Conservation (phyloP, 2,329 filamentous ascomycete species). For the Aspergillus vadensis region DNA sequence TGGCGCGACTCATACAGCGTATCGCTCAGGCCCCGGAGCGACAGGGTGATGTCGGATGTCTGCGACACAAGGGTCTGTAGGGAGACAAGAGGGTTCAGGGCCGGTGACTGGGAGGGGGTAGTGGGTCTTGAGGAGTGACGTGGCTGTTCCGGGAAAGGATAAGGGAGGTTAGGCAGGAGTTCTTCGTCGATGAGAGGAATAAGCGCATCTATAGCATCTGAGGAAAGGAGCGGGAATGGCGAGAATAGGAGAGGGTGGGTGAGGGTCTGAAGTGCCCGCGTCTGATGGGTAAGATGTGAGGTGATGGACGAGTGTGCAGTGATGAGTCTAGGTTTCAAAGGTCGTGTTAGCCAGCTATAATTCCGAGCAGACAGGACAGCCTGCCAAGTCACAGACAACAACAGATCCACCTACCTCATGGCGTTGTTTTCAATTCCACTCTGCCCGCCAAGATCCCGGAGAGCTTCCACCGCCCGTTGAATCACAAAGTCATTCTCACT, state of each 20-base stretch:
- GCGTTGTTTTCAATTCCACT: constrained; percentile 59
- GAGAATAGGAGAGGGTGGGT: constrained; percentile 62
- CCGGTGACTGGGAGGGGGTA: constrained; percentile 33
- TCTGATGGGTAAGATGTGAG: constrained; percentile 63
- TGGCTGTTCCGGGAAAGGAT: constrained; percentile 40
- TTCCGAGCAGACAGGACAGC: not conserved
- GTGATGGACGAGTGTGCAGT: constrained; percentile 61
- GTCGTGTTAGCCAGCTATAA: constrained; percentile 4
- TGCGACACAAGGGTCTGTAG: constrained; percentile 69
- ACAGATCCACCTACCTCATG: constrained; percentile 47
- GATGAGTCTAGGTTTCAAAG: constrained; percentile 49
- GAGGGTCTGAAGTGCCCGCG: constrained; percentile 60
- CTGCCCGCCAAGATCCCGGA: constrained; percentile 58
- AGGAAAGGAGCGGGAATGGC: constrained; percentile 55
- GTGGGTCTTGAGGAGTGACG: constrained; percentile 30
- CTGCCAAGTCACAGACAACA: not conserved
- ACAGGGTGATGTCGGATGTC: constrained; percentile 73
- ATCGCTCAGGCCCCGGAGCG: constrained; percentile 83
- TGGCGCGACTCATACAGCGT: constrained; percentile 93
- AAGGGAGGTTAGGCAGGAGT: constrained; percentile 55
- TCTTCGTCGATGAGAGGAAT: constrained; percentile 58
- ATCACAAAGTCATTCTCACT: constrained; percentile 56
- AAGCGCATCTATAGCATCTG: constrained; percentile 58
- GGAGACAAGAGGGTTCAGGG: constrained; percentile 60
- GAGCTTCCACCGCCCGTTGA: constrained; percentile 52